Base-by-base conservation (phyloP, 2,329 filamentous ascomycete species). In the Furcasterigmium furcatum region DNA sequence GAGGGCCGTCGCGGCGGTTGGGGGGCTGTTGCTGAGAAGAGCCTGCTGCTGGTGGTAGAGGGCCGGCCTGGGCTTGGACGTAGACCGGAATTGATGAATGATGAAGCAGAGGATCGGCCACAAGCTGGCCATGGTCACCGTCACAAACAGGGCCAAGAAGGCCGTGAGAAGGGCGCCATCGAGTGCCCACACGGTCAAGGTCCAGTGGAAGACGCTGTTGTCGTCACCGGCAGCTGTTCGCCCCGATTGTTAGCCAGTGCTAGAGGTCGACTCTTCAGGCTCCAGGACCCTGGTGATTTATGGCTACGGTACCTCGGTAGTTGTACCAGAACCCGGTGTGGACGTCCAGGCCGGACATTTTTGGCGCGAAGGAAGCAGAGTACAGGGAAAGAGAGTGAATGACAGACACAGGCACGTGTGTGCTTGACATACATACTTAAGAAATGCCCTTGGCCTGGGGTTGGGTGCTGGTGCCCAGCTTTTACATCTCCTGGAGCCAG, bases 11-110 rank as follows among this genome's bases (percentile, higher is more conserved):
- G 24, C 20, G 4, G 24, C 18, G 2, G n/a, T 9, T 6, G 20
- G 24, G 18, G 12, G 19, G 13, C 18, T 36, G 24, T 44, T 44
- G 20, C 41, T 25, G 22, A 44, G 41, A 7, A 44, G 10, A 14
- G 27, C 30, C 19, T 44, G 41, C n/a, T 29, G 29, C 10, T 44
- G 41, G 18, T 44, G 34, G 20, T 36, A 44, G 21, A 44, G 29
- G 9, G 30, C 41, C 22, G 14, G 14, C 7, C 41, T 19, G 9
- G 41, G 41, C 3, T 21, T 18, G 5, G 24, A 20, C 12, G 39
- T 41, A 4, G 39, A 41, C n/a, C 24, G 9, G 9, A 8, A 41
- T 22, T 41, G 39, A 16, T 41, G 39, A 3, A 32, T 32, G 27
- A 32, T 13, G 13, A 41, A 9, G 19, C 39, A 41, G 27, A 41